Evolutionary conservation across 441 rosid genomes (phyloP).

Genomic region (Euphorbia neoarborescens): DNA sequence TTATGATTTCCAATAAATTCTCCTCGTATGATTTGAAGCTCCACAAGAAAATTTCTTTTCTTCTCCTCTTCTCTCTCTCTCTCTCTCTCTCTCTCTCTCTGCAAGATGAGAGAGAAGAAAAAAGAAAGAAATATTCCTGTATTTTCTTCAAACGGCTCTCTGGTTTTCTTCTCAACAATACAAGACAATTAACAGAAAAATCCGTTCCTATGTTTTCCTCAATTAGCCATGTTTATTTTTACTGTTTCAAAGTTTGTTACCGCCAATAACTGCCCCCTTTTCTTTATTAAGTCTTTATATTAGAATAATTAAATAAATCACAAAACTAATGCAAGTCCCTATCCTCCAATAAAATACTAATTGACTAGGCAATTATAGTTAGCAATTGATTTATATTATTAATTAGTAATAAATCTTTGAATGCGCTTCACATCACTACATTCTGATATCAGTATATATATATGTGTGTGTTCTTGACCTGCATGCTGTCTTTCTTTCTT

Average conservation of each 20-base stretch:
- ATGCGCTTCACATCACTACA: no score
- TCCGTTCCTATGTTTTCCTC: background rate
- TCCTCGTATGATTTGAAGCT: background rate
- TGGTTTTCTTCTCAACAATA: background rate
- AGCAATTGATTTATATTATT: no score
- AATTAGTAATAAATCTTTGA: no score
- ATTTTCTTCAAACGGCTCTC: no score
- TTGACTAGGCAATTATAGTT: no score
- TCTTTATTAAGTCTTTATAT: background rate
- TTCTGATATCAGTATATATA: no score
- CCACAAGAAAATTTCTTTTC: background rate
- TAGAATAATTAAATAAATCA: no score
- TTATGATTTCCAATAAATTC: constrained; percentile 33
- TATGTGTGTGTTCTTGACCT: background rate
- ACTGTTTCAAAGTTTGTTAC: constrained; percentile 4
- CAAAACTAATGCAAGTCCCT: background rate
- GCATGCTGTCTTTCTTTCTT: background rate
- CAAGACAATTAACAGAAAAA: background rate
- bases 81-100: constrained; percentile 20
- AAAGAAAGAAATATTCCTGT: background rate
- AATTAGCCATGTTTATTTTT: background rate
- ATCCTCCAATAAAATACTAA: no score
- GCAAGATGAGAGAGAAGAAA: constrained; percentile 24
- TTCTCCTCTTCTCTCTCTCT: no score
- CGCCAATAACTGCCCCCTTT: background rate